phyloP scores from a whole-genome alignment of 257 asterid species.

The Nicotiana tabacum region DNA sequence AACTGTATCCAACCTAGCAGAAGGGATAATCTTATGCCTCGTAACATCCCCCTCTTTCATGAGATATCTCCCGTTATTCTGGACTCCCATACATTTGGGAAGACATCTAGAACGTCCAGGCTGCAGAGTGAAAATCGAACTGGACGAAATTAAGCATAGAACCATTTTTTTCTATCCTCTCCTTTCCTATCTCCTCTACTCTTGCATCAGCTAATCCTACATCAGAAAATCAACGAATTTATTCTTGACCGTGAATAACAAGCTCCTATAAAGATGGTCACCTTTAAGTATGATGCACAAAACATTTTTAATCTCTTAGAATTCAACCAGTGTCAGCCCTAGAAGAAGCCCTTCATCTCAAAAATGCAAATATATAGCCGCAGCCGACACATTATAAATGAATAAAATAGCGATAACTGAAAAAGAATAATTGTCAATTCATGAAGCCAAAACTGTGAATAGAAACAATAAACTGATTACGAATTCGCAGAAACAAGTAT shows the following conservation, averaged over 20 bases:
- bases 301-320: background rate
- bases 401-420: background rate
- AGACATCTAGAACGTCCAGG: constrained; percentile 10
- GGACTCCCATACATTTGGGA: constrained; percentile 11
- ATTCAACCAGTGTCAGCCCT: background rate
- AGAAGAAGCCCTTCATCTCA: background rate
- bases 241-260: background rate
- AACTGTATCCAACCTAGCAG: constrained; percentile 9
- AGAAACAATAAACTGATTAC: background rate
- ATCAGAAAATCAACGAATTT: background rate
- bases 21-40: constrained; percentile 43
- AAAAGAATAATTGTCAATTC: background rate
- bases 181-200: background rate
- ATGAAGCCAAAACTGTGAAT: background rate
- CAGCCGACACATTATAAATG: background rate
- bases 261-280: background rate
- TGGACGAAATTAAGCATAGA: constrained; percentile 26
- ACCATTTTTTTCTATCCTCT: constrained; percentile 24
- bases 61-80: constrained; percentile 8
- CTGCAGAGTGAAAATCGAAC: constrained; percentile 17
- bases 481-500: background rate
- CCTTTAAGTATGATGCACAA: background rate
- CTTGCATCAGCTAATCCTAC: background rate
- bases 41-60: constrained; percentile 9
- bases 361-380: background rate